Evolutionary conservation across 2,329 filamentous ascomycete species (phyloP), one percentile per base, ranked within the genome.

Genomic region (Penicillium sp.): DNA sequence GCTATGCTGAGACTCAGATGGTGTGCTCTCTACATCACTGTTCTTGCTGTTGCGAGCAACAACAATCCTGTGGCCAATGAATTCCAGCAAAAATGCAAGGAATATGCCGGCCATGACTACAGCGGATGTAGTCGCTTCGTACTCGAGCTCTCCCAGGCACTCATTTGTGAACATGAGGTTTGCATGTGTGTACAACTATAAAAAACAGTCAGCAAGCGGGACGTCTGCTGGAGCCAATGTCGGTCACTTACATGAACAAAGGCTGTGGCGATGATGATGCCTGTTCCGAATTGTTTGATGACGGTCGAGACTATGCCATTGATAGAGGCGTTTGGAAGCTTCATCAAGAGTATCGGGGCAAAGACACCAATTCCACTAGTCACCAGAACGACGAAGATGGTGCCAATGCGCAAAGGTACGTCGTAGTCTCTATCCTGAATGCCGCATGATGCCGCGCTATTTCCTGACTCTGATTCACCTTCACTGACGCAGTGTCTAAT

Each of bases 101-200:
- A 91, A 87, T 1, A 90, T 73, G 0, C 89, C 89, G 0, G 84
- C 88, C 84, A 91, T 88, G 43, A 88, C 79, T 38, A 92, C 83
- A 2, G 88, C 84, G 0, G 87, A 82, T 0, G 88, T 83, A 0
- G 85, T 89, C 3, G 77, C 82, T 70, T 92, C 89, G 62, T 89
- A 92, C 5, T 75, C 67, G 2, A 91, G 73, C 7, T 79, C 78
- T 4, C 85, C 84, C 11, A 92, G 72, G 62, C 89, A 92, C 46
- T 84, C 74, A 60, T 88, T 90, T 18, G 69, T 74, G 62, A 92
- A 91, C 85, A 90, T 89, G 27, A 91, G 78, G 7, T 78, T 73
- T 0, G 88, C 87, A 58, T 92, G 88, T 0, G 87, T 90, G 64
- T 86, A 85, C 10, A 92, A 80, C 84, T 89, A 14, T 2, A 0